A percentile compares a stretch with the other conserved stretches of the same genome.
phyloP scores from a whole-genome alignment of 495 filamentous ascomycete species.

The Collariella sp. region DNA sequence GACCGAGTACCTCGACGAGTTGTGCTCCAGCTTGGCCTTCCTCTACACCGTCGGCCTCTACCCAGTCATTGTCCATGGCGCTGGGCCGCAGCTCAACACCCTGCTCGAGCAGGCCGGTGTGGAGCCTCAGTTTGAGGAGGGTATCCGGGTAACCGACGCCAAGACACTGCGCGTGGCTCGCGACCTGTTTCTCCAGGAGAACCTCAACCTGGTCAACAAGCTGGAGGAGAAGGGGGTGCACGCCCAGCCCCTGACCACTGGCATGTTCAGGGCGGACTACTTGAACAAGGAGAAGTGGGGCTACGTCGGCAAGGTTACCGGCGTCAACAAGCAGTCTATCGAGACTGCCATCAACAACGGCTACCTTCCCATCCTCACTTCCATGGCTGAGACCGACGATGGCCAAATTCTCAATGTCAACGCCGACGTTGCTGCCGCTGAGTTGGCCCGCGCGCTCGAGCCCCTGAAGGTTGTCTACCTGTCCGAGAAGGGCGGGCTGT shows the following conservation, averaged over 20 bases:
- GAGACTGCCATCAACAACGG: constrained; percentile 86
- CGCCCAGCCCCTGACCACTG: constrained; percentile 83
- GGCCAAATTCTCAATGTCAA: constrained; percentile 97
- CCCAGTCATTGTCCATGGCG: constrained; percentile 94
- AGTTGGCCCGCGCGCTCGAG: constrained; percentile 80
- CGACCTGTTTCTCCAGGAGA: constrained; percentile 90
- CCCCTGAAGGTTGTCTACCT: constrained; percentile 98
- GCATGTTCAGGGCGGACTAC: constrained; percentile 92
- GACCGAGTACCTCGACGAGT: constrained; percentile 83
- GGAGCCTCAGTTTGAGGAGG: constrained; percentile 93
- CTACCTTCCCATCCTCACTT: constrained; percentile 89
- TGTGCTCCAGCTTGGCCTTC: constrained; percentile 82
- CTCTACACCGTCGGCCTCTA: constrained; percentile 93
- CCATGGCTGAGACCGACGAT: constrained; percentile 89
- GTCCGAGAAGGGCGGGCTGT: constrained; percentile 93
- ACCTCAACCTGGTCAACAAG: constrained; percentile 87
- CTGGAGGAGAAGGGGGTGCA: constrained; percentile 86
- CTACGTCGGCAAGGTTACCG: constrained; percentile 88
- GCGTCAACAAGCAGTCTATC: constrained; percentile 85
- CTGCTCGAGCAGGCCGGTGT: constrained; percentile 86
- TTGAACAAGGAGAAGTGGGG: constrained; percentile 92
- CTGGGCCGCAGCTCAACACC: constrained; percentile 92
- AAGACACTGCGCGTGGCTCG: constrained; percentile 88
- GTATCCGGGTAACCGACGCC: constrained; percentile 90
- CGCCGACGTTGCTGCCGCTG: constrained; percentile 91